Percentiles rank a stretch among this genome's conserved stretches.
These are phyloP conservation scores for Cordyceps tenuipes DNA, from an alignment of 2,329 filamentous ascomycete genomes.

Conservation along the genomic window DNA sequence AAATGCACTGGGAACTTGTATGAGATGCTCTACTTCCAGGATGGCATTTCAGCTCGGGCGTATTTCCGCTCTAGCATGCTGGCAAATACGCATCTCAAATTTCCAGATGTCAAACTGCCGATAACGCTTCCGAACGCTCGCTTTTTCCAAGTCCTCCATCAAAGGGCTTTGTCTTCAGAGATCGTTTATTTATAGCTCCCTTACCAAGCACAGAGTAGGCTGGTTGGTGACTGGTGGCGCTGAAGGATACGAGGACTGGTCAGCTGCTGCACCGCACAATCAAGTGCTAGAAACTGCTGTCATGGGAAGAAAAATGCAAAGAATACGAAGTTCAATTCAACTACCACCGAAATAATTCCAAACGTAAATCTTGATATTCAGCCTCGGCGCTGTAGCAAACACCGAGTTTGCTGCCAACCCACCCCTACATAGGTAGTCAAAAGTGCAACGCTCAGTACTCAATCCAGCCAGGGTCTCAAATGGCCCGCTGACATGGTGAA, in stretches of 20 bases:
- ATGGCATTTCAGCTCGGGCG: too few relatives aligned
- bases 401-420: not conserved
- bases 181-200: not conserved
- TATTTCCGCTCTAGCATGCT: too few relatives aligned
- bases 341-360: not conserved
- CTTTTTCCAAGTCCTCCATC: too few relatives aligned
- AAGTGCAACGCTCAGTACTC: not conserved
- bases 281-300: not conserved
- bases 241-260: not conserved
- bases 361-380: not conserved
- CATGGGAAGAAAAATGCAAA: not conserved
- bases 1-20: too few relatives aligned
- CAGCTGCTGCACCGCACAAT: not conserved
- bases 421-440: not conserved
- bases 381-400: not conserved
- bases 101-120: too few relatives aligned
- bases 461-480: not conserved
- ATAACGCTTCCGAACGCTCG: too few relatives aligned
- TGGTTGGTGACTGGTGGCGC: not conserved
- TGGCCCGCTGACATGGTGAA: not conserved
- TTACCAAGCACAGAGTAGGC: not conserved
- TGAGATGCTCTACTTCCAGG: too few relatives aligned
- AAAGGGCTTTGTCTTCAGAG: not conserved
- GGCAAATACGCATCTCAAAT: too few relatives aligned
- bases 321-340: not conserved